phyloP scores from a whole-genome alignment of 2,329 filamentous ascomycete species.

The Exophiala lecanii-corni region DNA sequence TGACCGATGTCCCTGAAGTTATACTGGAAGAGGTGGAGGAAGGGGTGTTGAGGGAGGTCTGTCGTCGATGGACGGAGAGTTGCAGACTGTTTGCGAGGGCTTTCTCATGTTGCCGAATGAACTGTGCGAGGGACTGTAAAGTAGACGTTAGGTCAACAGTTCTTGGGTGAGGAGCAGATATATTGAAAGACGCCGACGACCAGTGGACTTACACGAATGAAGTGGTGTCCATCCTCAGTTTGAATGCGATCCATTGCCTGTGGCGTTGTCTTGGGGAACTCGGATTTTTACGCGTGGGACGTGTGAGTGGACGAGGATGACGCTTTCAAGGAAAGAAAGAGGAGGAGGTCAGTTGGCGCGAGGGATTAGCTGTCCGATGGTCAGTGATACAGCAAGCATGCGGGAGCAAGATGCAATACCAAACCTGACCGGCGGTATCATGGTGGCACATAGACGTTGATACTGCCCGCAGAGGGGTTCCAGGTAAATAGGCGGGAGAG shows the following conservation, averaged over 20 bases:
- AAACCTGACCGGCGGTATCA: conserved; percentile 17
- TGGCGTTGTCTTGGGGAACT: not conserved
- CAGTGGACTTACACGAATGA: conserved; percentile 40
- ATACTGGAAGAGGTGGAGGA: conserved; percentile 55
- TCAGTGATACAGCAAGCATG: conserved; percentile 32
- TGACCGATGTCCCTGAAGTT: conserved; percentile 52
- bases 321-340: conserved; percentile 33
- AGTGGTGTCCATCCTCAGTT: conserved; percentile 47
- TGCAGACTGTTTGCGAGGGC: conserved; percentile 93
- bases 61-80: conserved; percentile 56
- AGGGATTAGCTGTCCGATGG: conserved; percentile 32
- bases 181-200: too few relatives aligned
- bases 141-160: conserved; percentile 3
- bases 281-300: too few relatives aligned
- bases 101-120: conserved; percentile 96
- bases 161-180: too few relatives aligned
- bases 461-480: conserved; percentile 11
- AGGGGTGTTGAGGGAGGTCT: conserved; percentile 60
- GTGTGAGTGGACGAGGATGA: too few relatives aligned
- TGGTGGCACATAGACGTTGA: conserved; percentile 18
- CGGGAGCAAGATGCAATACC: conserved; percentile 17
- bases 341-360: conserved; percentile 30
- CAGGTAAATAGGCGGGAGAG: not conserved
- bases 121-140: conserved; percentile 80
- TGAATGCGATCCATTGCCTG: conserved; percentile 45